Evolutionary conservation across 2,329 filamentous ascomycete genomes (phyloP).

Genomic region (Pseudogymnoascus sp.): DNA sequence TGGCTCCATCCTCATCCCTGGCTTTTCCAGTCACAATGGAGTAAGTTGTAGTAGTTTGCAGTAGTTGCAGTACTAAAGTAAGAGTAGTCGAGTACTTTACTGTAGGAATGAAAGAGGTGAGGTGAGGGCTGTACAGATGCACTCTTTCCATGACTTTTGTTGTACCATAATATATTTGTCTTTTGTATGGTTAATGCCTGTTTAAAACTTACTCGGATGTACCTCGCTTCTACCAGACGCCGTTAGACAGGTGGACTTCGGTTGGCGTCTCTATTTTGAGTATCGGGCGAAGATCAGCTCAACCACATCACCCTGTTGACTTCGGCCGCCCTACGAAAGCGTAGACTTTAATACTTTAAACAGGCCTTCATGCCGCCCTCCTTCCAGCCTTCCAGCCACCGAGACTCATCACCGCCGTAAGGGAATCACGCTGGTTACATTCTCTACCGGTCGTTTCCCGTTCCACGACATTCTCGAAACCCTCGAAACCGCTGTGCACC

Average conservation of each 20-base stretch:
- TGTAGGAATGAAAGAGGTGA: not conserved
- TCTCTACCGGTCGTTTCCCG: not conserved
- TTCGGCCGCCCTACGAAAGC: not conserved
- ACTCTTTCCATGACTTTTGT: not conserved
- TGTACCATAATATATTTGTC: not conserved
- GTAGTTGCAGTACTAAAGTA: not conserved
- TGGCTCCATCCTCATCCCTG: constrained; percentile 1
- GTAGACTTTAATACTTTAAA: constrained; percentile 1
- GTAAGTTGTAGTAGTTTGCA: not conserved
- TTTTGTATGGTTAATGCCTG: not conserved
- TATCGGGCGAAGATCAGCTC: constrained; percentile 3
- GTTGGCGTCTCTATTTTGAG: constrained; percentile 7
- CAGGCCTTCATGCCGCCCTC: constrained; percentile 2
- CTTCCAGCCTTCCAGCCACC: not conserved
- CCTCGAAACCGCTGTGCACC: not conserved
- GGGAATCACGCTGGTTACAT: not conserved
- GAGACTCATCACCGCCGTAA: not conserved
- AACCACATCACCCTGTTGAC: not conserved
- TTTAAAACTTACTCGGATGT: not conserved
- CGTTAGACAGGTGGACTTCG: constrained; percentile 6
- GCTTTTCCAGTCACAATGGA: not conserved
- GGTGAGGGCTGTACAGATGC: not conserved
- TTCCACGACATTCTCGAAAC: not conserved
- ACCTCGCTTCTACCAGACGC: constrained; percentile 1
- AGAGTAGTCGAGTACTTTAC: not conserved